Conservation (phyloP, 768 basidiomycete genomes). For the Naganishia antarctica region DNA sequence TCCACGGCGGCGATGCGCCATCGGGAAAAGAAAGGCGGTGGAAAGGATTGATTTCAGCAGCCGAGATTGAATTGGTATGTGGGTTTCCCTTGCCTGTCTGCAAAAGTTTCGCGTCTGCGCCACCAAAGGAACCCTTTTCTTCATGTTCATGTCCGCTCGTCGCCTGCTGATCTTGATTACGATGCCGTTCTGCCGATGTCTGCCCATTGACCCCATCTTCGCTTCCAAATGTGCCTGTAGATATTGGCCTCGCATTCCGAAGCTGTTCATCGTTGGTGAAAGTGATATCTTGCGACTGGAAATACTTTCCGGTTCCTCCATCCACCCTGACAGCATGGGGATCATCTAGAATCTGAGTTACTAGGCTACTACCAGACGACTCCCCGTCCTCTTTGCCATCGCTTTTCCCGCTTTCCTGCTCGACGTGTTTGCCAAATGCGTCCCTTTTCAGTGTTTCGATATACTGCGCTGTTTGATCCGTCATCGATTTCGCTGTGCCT, state of each 20-base stretch:
- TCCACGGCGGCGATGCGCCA: conserved; percentile 33
- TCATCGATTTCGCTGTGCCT: conserved; percentile 2
- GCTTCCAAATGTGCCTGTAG: not conserved
- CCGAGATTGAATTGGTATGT: not conserved
- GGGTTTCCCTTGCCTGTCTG: not conserved
- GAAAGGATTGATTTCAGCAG: conserved; percentile 45
- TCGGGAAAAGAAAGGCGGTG: conserved; percentile 40
- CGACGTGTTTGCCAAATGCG: not conserved
- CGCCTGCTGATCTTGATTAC: not conserved
- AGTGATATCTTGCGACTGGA: not conserved
- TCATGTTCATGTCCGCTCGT: not conserved
- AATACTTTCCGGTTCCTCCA: conserved; percentile 1
- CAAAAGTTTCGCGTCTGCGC: too few relatives aligned
- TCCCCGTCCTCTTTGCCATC: not conserved
- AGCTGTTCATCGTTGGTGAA: not conserved
- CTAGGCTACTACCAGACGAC: not conserved
- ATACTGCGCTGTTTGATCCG: conserved; percentile 15
- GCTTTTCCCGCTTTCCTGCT: not conserved
- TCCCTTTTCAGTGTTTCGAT: not conserved
- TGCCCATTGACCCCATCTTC: not conserved
- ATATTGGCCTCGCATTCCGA: not conserved
- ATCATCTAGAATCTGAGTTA: conserved; percentile 8
- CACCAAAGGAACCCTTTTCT: not conserved
- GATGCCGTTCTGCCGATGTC: not conserved
- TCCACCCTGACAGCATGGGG: not conserved